A percentile compares a stretch with the other conserved stretches of the same genome.
These are phyloP conservation scores for Lecanicillium sp. DNA, from an alignment of 2,329 filamentous ascomycete genomes.

Conservation along the genomic window DNA sequence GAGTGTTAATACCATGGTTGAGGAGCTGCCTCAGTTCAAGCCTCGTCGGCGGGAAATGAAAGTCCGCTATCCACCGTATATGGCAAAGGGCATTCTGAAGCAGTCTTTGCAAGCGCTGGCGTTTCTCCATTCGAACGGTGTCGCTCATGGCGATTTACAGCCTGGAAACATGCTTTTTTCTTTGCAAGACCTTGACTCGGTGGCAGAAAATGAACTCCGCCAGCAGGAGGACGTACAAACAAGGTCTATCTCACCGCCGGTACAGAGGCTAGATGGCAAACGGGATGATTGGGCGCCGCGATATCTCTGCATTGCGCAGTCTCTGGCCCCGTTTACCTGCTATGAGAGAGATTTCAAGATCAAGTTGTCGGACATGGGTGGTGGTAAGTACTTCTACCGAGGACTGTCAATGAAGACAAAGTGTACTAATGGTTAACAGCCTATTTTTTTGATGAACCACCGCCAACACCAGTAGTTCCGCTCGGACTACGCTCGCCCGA, in stretches of 20 bases:
- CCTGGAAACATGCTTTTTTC: conserved; percentile 29
- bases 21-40: conserved; percentile 24
- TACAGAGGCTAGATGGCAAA: conserved; percentile 22
- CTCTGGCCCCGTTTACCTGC: conserved; percentile 14
- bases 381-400: conserved; percentile 15
- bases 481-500: conserved; percentile 20
- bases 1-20: conserved; percentile 27
- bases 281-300: conserved; percentile 19
- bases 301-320: conserved; percentile 21
- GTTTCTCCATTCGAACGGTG: conserved; percentile 28
- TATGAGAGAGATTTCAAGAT: conserved; percentile 18
- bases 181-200: conserved; percentile 18
- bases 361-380: conserved; percentile 23
- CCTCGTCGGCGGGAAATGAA: conserved; percentile 14
- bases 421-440: conserved; percentile 12
- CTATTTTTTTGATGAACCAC: conserved; percentile 18
- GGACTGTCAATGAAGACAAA: not conserved
- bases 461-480: conserved; percentile 15
- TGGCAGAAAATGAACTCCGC: conserved; percentile 15
- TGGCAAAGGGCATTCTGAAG: conserved; percentile 32
- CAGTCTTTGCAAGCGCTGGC: conserved; percentile 28
- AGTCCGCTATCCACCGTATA: conserved; percentile 28
- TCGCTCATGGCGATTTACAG: conserved; percentile 32
- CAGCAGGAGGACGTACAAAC: conserved; percentile 16
- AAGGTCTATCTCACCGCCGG: conserved; percentile 16